phyloP scores from a whole-genome alignment of 2,329 filamentous ascomycete species.

The Aureobasidium sp. region DNA sequence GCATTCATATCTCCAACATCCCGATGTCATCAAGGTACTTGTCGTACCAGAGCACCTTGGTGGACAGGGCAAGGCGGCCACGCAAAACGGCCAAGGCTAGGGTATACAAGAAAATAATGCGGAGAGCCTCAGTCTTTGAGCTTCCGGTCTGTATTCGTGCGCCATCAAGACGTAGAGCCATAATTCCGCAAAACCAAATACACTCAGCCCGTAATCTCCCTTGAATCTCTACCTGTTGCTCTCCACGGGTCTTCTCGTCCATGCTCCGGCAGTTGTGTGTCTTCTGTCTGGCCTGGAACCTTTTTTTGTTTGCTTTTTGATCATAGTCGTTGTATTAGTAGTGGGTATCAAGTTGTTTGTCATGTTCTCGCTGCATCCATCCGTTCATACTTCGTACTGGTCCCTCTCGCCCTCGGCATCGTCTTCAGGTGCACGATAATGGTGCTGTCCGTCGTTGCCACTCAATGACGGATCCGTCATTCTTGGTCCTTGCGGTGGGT shows the following conservation, averaged over 20 bases:
- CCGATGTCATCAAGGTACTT: conserved; percentile 2
- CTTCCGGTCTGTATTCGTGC: background rate
- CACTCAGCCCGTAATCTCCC: background rate
- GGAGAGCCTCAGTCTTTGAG: background rate
- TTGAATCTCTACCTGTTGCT: background rate
- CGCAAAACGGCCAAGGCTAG: background rate
- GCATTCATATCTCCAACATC: background rate
- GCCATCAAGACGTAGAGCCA: background rate
- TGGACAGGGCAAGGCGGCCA: background rate
- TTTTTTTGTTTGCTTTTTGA: background rate
- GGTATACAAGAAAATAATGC: background rate
- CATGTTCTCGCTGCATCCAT: conserved; percentile 2
- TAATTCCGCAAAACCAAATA: background rate
- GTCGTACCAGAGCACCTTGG: background rate
- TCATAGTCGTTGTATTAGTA: background rate
- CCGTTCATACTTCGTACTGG: conserved; percentile 16
- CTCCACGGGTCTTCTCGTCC: too few species aligned
- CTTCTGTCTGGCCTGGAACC: background rate
- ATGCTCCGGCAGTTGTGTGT: background rate
- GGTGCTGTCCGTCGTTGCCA: conserved; percentile 16
- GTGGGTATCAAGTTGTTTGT: conserved; percentile 14
- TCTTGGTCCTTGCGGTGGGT: conserved; percentile 17
- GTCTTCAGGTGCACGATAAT: conserved; percentile 18
- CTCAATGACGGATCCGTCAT: conserved; percentile 18
- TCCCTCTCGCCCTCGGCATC: conserved; percentile 19